Evolutionary conservation across 768 basidiomycete genomes (phyloP).

Genomic region (Amanita pallidorosea): DNA sequence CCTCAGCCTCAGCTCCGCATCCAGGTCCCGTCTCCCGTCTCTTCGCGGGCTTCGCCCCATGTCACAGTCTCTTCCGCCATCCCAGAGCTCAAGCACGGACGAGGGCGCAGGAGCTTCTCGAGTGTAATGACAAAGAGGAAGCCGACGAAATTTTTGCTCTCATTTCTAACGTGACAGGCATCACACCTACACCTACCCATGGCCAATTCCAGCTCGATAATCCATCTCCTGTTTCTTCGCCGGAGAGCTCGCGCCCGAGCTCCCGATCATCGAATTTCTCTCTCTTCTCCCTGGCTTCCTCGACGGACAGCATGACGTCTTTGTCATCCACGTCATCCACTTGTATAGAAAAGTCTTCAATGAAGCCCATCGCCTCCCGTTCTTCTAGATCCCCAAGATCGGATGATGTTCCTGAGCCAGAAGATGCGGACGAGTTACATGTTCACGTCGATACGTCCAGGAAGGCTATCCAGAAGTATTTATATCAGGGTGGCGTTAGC

Average conservation of each 20-base stretch:
- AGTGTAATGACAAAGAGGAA: conserved; percentile 18
- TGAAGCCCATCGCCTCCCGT: neutral
- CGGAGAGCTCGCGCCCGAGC: conserved; percentile 25
- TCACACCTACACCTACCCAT: conserved; percentile 25
- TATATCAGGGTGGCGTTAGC: conserved; percentile 32
- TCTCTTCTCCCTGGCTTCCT: conserved; percentile 14
- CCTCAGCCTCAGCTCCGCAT: conserved; percentile 9
- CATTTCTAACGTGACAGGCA: conserved; percentile 19
- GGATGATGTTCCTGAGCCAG: neutral
- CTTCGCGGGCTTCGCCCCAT: conserved; percentile 10
- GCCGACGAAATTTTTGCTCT: conserved; percentile 26
- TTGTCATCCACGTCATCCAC: conserved; percentile 19
- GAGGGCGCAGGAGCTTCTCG: conserved; percentile 23
- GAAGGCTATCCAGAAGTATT: conserved; percentile 22
- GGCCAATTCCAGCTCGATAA: conserved; percentile 13
- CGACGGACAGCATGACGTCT: conserved; percentile 21
- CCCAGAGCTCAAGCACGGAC: conserved; percentile 16
- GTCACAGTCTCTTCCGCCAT: conserved; percentile 12
- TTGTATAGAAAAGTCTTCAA: conserved; percentile 3
- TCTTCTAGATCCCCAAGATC: neutral
- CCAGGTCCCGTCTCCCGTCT: conserved; percentile 9
- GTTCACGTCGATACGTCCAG: conserved; percentile 17
- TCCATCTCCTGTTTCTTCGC: conserved; percentile 9
- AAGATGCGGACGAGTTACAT: conserved; percentile 3
- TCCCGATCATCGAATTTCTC: conserved; percentile 28